Percentiles rank a stretch among this genome's conserved stretches.
phyloP scores from a whole-genome alignment of 2,329 filamentous ascomycete genomes.

The Fusarium mangiferae region DNA sequence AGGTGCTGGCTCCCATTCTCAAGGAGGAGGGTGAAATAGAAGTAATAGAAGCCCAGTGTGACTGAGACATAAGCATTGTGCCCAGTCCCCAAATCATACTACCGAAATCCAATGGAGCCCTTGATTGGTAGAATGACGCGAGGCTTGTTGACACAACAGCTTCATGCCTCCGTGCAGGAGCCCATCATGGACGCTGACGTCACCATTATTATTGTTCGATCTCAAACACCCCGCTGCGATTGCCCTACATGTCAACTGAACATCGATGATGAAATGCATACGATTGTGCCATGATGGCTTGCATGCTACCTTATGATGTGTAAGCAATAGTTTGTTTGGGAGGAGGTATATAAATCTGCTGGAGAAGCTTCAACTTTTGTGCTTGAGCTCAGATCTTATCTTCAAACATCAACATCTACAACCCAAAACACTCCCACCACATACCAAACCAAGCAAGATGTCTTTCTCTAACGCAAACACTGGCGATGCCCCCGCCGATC shows the following conservation, averaged over 20 bases:
- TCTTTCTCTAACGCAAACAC: constrained; percentile 65
- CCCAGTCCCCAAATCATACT: background rate
- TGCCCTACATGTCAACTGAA: constrained; percentile 7
- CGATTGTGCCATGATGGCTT: constrained; percentile 36
- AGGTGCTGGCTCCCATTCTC: background rate
- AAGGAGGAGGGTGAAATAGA: background rate
- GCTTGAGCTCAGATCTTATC: constrained; percentile 11
- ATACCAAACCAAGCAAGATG: constrained; percentile 45
- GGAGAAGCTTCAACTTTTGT: constrained; percentile 2
- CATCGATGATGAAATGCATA: constrained; percentile 45
- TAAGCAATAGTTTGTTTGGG: constrained; percentile 15
- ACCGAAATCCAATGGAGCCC: background rate
- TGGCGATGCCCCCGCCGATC: constrained; percentile 73
- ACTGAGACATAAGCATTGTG: background rate
- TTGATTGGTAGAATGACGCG: constrained; percentile 16
- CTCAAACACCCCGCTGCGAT: constrained; percentile 18
- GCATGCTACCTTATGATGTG: constrained; percentile 16
- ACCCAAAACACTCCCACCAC: background rate
- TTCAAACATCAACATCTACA: constrained; percentile 20
- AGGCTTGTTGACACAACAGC: constrained; percentile 17
- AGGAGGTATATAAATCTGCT: constrained; percentile 32
- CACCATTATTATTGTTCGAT: constrained; percentile 27
- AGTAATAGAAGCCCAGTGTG: background rate
- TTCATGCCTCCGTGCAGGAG: background rate
- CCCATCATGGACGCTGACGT: constrained; percentile 25